phyloP scores from a whole-genome alignment of 257 asterid genomes.

The Forsythia viridissima region DNA sequence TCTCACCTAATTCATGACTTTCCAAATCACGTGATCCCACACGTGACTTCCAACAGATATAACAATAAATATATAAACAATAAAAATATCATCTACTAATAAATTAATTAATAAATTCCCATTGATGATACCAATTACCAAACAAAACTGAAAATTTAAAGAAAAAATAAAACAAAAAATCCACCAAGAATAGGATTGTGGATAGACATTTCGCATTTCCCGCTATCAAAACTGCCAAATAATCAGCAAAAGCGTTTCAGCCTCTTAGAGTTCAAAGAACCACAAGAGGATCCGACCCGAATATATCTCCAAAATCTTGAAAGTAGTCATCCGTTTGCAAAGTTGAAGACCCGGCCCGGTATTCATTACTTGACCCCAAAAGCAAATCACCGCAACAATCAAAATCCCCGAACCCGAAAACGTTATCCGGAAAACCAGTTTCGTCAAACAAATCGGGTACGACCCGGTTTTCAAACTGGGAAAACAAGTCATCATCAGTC shows the following conservation, averaged over 20 bases:
- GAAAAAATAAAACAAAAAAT: not conserved
- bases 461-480: constrained; percentile 48
- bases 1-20: constrained; percentile 58
- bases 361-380: constrained; percentile 40
- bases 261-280: constrained; percentile 27
- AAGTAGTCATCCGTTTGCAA: constrained; percentile 61
- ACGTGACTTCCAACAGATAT: constrained; percentile 39
- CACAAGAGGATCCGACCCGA: constrained; percentile 85
- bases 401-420: constrained; percentile 36
- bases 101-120: constrained; percentile 17
- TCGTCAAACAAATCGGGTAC: constrained; percentile 55
- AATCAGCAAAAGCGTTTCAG: not conserved
- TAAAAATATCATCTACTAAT: not conserved
- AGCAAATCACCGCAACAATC: constrained; percentile 32
- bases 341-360: constrained; percentile 19
- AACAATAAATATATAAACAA: not conserved
- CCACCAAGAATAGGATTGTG: not conserved
- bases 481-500: constrained; percentile 39
- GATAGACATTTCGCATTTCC: not conserved
- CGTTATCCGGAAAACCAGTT: constrained; percentile 35
- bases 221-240: not conserved
- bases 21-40: constrained; percentile 56
- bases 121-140: constrained; percentile 1
- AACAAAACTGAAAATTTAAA: constrained; percentile 14
- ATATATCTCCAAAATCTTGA: constrained; percentile 72